Conservation (phyloP, 2,329 filamentous ascomycete species). For the Cladorrhinum sp. region DNA sequence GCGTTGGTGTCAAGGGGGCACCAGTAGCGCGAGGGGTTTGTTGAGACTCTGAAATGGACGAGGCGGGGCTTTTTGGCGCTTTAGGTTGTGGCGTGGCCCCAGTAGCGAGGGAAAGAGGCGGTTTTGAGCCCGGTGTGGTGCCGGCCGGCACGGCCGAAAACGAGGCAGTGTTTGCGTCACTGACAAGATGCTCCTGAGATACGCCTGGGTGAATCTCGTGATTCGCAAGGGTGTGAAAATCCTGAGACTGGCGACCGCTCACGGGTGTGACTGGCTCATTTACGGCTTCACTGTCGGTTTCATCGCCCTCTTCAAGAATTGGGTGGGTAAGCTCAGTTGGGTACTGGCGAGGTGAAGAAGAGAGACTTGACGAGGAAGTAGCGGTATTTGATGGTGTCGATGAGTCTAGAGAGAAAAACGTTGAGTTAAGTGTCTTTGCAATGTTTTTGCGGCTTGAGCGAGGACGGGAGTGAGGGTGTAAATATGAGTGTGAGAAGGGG, state of each 20-base stretch:
- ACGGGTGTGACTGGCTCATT: constrained; percentile 62
- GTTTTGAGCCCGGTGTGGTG: constrained; percentile 21
- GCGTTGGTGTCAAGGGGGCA: constrained; percentile 10
- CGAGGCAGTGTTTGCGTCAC: constrained; percentile 24
- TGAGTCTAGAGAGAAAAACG: constrained; percentile 18
- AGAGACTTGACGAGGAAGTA: constrained; percentile 24
- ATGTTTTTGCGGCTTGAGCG: constrained; percentile 3
- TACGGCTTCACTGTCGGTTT: constrained; percentile 57
- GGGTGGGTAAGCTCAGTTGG: constrained; percentile 50
- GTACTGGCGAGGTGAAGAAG: constrained; percentile 46
- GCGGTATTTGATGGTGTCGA: background rate
- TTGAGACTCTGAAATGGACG: constrained; percentile 1
- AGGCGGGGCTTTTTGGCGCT: constrained; percentile 9
- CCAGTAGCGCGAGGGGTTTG: constrained; percentile 4
- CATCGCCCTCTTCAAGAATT: constrained; percentile 57
- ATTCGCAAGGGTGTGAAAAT: constrained; percentile 43
- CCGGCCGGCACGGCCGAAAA: constrained; percentile 19
- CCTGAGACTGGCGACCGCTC: constrained; percentile 55
- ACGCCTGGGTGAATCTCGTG: constrained; percentile 28
- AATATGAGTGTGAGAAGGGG: background rate
- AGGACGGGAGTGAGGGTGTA: background rate
- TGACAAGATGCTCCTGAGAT: constrained; percentile 30
- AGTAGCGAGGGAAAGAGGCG: constrained; percentile 25
- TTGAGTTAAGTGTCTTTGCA: constrained; percentile 16
- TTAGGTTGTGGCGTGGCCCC: constrained; percentile 14